Percentiles rank a stretch among this genome's conserved stretches.
These are phyloP conservation scores for Calonectria montana DNA, from an alignment of 2,329 filamentous ascomycete genomes.

Conservation along the genomic window DNA sequence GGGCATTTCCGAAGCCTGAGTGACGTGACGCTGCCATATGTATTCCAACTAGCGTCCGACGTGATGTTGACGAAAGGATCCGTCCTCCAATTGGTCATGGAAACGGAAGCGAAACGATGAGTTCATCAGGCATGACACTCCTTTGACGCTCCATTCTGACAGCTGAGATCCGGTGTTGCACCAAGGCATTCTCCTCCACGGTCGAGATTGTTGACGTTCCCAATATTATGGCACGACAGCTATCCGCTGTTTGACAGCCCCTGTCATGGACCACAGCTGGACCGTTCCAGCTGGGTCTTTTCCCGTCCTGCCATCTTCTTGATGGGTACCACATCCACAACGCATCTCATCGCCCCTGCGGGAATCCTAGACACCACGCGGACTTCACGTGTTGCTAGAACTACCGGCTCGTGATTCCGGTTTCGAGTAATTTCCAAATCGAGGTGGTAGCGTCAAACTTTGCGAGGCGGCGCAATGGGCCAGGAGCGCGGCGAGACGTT, in stretches of 20 bases:
- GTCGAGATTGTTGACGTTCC: conserved; percentile 9
- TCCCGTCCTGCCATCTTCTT: background rate
- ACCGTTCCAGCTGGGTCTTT: background rate
- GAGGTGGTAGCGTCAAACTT: conserved; percentile 12
- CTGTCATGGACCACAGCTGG: conserved; percentile 6
- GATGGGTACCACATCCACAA: conserved; percentile 5
- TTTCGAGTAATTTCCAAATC: conserved; percentile 11
- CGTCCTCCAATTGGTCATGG: background rate
- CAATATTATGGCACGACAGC: background rate
- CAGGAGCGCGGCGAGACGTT: conserved; percentile 7
- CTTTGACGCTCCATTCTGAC: background rate
- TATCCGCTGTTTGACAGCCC: background rate
- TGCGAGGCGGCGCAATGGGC: conserved; percentile 1
- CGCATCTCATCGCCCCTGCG: background rate
- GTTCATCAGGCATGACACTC: background rate
- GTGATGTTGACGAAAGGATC: conserved; percentile 4
- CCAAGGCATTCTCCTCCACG: background rate
- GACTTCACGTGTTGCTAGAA: conserved; percentile 20
- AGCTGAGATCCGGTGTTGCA: background rate
- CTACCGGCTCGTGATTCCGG: conserved; percentile 2
- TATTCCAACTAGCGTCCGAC: background rate
- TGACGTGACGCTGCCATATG: background rate
- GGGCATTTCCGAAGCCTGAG: background rate
- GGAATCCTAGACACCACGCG: conserved; percentile 17
- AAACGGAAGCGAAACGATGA: conserved; percentile 6